Conservation (phyloP, 75 land plant species). For the Ceratopteris richardii region DNA sequence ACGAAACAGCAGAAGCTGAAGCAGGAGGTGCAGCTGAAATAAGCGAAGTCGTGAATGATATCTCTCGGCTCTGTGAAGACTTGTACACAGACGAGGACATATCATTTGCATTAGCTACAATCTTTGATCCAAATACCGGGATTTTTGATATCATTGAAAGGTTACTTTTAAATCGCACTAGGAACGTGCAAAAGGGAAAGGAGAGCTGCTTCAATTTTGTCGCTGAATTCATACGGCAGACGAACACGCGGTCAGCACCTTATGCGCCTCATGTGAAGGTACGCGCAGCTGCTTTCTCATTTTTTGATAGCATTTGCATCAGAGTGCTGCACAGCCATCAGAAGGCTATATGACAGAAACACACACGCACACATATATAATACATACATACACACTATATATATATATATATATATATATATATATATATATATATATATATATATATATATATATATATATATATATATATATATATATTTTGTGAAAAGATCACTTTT, state of each 20-base stretch:
- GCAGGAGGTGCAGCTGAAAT: slow-evolving; percentile 23
- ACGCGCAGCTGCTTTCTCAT: not conserved
- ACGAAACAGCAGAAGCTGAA: slow-evolving; percentile 17
- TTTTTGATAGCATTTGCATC: too few relatives aligned
- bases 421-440: too few relatives aligned
- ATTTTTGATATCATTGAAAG: slow-evolving; percentile 21
- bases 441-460: too few relatives aligned
- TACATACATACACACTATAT: too few relatives aligned
- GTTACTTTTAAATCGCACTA: slow-evolving; percentile 14
- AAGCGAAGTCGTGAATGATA: slow-evolving; percentile 7
- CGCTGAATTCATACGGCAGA: slow-evolving; percentile 7
- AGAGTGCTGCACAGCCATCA: too few relatives aligned
- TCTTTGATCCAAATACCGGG: slow-evolving; percentile 32
- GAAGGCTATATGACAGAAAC: too few relatives aligned
- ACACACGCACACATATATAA: too few relatives aligned
- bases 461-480: too few relatives aligned
- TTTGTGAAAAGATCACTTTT: too few relatives aligned
- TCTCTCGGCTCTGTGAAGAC: slow-evolving; percentile 16
- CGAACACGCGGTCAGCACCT: slow-evolving; percentile 17
- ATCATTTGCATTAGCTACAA: slow-evolving; percentile 26
- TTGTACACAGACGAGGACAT: slow-evolving; percentile 24
- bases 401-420: too few relatives aligned
- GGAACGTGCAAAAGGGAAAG: slow-evolving; percentile 19
- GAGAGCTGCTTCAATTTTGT: slow-evolving; percentile 23
- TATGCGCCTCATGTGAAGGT: slow-evolving; percentile 31